These are phyloP conservation scores for Hippophae tibetana DNA, from an alignment of 306 rosid species.

Conservation along the genomic window DNA sequence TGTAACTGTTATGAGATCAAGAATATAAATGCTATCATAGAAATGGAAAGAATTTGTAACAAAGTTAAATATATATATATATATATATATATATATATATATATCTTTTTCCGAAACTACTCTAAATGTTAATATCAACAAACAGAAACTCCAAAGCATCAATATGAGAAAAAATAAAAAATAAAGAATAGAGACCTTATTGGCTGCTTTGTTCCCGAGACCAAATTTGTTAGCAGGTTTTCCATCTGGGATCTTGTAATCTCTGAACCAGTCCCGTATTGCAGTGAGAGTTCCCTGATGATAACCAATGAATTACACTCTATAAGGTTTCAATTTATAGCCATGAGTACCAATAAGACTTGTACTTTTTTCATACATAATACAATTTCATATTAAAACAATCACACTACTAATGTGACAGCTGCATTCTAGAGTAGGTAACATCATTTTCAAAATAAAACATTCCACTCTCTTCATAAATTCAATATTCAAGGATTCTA, in stretches of 20 bases:
- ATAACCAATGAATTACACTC: slow-evolving; percentile 20
- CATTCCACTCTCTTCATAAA: background rate
- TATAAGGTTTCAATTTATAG: background rate
- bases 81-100: too few relatives aligned
- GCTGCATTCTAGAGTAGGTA: background rate
- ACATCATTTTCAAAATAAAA: background rate
- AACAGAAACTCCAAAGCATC: slow-evolving; percentile 7
- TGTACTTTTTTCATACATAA: background rate
- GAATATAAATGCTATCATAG: too few relatives aligned
- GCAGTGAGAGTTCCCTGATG: slow-evolving; percentile 86
- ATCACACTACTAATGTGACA: background rate
- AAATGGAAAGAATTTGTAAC: too few relatives aligned
- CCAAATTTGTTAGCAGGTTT: slow-evolving; percentile 96
- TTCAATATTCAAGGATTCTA: too few relatives aligned
- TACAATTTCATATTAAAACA: background rate
- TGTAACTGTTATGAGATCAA: too few relatives aligned
- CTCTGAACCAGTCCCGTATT: slow-evolving; percentile 91
- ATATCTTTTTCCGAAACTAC: background rate
- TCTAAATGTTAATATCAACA: background rate
- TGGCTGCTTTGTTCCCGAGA: slow-evolving; percentile 75
- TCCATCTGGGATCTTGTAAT: slow-evolving; percentile 95
- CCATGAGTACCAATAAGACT: background rate
- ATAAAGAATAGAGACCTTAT: slow-evolving; percentile 42
- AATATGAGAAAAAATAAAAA: slow-evolving; percentile 1
- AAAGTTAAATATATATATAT: too few relatives aligned